Conservation (phyloP, 2,329 filamentous ascomycete species). For the Aspergillus jensenii region DNA sequence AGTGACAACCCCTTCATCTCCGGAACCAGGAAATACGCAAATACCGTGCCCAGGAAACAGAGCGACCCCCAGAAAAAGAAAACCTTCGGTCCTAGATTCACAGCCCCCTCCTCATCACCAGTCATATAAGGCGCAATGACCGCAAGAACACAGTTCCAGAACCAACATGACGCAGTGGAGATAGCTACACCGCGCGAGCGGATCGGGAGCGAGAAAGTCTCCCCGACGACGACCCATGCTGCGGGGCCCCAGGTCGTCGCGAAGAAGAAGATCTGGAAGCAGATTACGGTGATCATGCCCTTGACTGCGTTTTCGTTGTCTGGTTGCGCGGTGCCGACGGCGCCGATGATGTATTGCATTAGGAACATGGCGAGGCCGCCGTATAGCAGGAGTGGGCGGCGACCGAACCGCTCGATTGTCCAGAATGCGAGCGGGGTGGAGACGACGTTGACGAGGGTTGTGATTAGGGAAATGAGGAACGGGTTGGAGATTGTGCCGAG, state of each 20-base stretch:
- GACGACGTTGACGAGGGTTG: constrained; percentile 81
- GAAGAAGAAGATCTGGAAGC: constrained; percentile 92
- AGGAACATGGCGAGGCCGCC: constrained; percentile 80
- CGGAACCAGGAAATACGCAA: constrained; percentile 71
- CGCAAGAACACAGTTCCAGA: constrained; percentile 76
- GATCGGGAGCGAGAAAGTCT: constrained; percentile 86
- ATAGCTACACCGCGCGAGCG: constrained; percentile 82
- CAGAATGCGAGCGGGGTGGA: constrained; percentile 87
- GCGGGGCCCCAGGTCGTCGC: constrained; percentile 83
- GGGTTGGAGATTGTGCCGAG: constrained; percentile 72
- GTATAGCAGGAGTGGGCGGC: constrained; percentile 74
- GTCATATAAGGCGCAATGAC: constrained; percentile 71
- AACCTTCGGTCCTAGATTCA: constrained; percentile 63
- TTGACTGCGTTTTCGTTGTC: constrained; percentile 44
- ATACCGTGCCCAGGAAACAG: constrained; percentile 67
- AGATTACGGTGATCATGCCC: constrained; percentile 82
- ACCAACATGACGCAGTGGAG: constrained; percentile 86
- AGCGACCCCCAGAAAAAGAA: constrained; percentile 82
- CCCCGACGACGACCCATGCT: constrained; percentile 72
- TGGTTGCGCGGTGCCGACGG: constrained; percentile 65
- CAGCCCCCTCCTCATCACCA: constrained; percentile 49
- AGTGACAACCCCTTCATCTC: constrained; percentile 75
- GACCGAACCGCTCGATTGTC: constrained; percentile 77
- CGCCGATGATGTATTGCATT: constrained; percentile 84
- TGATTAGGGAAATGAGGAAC: constrained; percentile 82